Evolutionary conservation across 148 eudicot species (phyloP).

Genomic region (Agrostemma githago): DNA sequence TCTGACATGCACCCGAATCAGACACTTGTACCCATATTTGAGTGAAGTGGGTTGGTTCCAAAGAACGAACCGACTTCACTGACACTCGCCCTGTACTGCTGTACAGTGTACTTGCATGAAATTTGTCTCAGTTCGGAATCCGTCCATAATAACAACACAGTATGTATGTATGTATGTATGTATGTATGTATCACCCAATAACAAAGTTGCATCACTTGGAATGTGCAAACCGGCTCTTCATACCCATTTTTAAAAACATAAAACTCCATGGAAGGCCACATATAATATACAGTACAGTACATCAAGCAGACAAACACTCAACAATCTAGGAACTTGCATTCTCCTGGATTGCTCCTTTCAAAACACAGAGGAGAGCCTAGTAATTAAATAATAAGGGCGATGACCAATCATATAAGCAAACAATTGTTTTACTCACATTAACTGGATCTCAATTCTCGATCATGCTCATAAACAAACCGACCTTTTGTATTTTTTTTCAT

Average conservation of each 20-base stretch:
- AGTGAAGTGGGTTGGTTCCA: background rate
- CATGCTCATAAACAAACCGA: background rate
- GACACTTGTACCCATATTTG: too few species aligned
- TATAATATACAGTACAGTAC: background rate
- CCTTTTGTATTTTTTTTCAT: background rate
- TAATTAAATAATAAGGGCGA: background rate
- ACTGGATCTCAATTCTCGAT: background rate
- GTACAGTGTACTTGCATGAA: background rate
- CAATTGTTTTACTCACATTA: background rate
- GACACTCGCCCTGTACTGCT: background rate
- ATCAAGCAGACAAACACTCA: background rate
- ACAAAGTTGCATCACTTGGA: conserved; percentile 20
- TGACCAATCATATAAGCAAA: background rate
- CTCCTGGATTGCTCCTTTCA: background rate
- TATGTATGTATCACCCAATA: conserved; percentile 4
- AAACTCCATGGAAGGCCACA: background rate
- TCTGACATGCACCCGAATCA: too few species aligned
- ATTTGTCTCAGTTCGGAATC: background rate
- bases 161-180: too few species aligned
- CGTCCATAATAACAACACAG: background rate
- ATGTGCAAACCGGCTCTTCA: background rate
- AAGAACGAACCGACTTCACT: conserved; percentile 14
- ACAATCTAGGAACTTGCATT: conserved; percentile 21
- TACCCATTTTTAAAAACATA: background rate
- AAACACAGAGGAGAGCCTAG: background rate